Conservation (phyloP, 1,284 basidiomycete genomes). For the Pyrrhoderma lamaoense region DNA sequence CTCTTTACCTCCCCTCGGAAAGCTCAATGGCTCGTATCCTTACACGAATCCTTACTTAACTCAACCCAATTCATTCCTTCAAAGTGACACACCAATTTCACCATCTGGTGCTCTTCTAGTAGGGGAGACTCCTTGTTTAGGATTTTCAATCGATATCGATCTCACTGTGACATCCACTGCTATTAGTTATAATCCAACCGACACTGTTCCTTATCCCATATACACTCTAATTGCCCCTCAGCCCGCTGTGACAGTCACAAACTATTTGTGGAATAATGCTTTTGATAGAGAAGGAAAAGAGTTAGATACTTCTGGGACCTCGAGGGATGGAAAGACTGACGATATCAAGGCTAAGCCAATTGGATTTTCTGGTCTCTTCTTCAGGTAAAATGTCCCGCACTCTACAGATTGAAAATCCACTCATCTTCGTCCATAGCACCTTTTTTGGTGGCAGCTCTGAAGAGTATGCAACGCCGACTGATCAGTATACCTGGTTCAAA, state of each 20-base stretch:
- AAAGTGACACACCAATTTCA: neutral
- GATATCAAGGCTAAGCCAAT: conserved; percentile 27
- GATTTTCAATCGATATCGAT: neutral
- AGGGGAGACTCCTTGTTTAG: neutral
- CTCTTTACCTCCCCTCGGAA: neutral
- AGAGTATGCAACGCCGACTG: conserved; percentile 56
- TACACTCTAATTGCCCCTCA: neutral
- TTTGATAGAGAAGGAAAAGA: conserved; percentile 1
- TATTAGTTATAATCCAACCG: neutral
- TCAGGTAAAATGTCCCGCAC: conserved; percentile 43
- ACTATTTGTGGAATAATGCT: conserved; percentile 5
- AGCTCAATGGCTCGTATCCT: neutral
- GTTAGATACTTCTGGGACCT: neutral
- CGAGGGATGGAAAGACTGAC: neutral
- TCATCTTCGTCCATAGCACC: conserved; percentile 39
- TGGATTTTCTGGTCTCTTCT: conserved; percentile 63
- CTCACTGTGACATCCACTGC: too few species aligned
- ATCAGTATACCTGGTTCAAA: conserved; percentile 71
- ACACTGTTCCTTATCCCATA: neutral
- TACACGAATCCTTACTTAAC: neutral
- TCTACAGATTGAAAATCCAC: neutral
- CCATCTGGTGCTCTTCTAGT: neutral
- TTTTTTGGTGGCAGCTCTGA: conserved; percentile 72
- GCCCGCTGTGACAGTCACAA: conserved; percentile 9
- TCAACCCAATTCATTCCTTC: conserved; percentile 1